Evolutionary conservation across 2,329 filamentous ascomycete genomes (phyloP), one percentile per base, ranked within the genome.

Genomic region (Pestalotiopsis sp.): DNA sequence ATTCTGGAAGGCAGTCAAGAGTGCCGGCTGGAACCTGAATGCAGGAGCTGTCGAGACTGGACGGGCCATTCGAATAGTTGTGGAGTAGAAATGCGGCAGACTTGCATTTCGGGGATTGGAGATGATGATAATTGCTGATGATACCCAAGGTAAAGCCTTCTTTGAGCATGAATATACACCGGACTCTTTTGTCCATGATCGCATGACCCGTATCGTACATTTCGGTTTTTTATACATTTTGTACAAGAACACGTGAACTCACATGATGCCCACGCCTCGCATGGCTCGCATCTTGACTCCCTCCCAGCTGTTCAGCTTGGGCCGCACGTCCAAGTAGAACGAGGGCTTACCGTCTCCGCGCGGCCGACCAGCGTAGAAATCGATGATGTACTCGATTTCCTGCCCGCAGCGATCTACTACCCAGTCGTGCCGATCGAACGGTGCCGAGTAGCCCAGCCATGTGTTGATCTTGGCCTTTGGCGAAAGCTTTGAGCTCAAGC

Each of bases 351-450:
- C 76, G 20, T 77, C 65, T 2, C 77, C 77, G 38, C 78, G 76
- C 3, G 82, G 80, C 5, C 87, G 84, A 0, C 96, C 96, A 4
- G 94, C 90, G 78, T 99, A 99, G 76, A 99, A 99, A 81, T 99
- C 96, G 80, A 99, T 99, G 52, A 99, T 92, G 79, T 99, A 99
- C 75, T 98, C 96, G 63, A 99, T 83, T 76, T 89, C 89, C 23
- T 85, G 91, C 38, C 93, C 95, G 78, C 96, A 98, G 65, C 96
- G 87, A 81, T 99, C 95, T 45, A 99, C 91, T 27, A 98, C 90
- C 96, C 96, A 99, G 80, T 99, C 96, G 80, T 99, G 96, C 36
- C 96, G 87, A 82, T 99, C 96, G 80, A 99, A 99, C 1, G 96
- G 96, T 66, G 91, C 86, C 69, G 92, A 91, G 80, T 97, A 98